Conservation (phyloP, 1,139 yeast species). For the Pichia sp. region DNA sequence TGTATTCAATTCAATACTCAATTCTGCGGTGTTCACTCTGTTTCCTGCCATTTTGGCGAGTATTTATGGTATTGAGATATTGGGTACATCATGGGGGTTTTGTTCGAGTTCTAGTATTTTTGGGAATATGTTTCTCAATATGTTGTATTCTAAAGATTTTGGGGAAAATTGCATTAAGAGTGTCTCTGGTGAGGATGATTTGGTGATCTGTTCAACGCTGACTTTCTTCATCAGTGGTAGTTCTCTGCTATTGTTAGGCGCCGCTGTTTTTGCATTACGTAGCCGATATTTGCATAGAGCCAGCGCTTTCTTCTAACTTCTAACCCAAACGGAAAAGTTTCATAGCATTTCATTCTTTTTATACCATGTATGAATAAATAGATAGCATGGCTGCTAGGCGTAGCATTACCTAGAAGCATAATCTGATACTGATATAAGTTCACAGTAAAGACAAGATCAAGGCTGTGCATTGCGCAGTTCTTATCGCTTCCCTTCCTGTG, state of each 20-base stretch:
- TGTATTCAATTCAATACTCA: constrained; percentile 22
- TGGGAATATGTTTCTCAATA: constrained; percentile 24
- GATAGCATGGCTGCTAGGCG: no score
- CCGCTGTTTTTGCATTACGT: constrained; percentile 17
- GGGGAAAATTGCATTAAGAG: constrained; percentile 18
- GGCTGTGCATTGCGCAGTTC: no score
- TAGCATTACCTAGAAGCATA: no score
- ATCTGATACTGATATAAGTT: no score
- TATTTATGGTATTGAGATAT: constrained; percentile 27
- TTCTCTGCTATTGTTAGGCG: constrained; percentile 18
- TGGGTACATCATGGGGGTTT: constrained; percentile 29
- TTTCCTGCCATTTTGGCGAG: constrained; percentile 28
- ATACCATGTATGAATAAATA: no score
- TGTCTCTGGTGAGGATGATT: constrained; percentile 6
- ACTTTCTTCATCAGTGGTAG: constrained; percentile 26
- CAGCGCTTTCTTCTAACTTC: constrained; percentile 19
- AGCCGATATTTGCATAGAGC: constrained; percentile 19
- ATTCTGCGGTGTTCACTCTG: constrained; percentile 27
- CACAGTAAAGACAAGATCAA: no score
- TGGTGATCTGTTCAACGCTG: constrained; percentile 26
- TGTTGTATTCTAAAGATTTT: constrained; percentile 24
- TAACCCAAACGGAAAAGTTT: no score
- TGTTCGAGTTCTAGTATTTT: constrained; percentile 25
- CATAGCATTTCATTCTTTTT: no score
- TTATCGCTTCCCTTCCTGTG: no score